These are phyloP conservation scores for sorghum (Sorghum bicolor) DNA, from an alignment of 176 grass and related monocot genomes.

Conservation along the genomic window Sorghum_bicolor_NCBIv3 NC_012871.2:74243501-74244000, in stretches of 20 bases:
- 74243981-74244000: slow-evolving; percentile 8
- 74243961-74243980: slow-evolving; percentile 6
- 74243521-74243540: neutral
- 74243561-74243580: slow-evolving; percentile 19
- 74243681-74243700: slow-evolving; percentile 41
- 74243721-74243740: neutral
- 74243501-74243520: neutral
- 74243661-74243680: neutral
- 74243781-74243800: slow-evolving; percentile 24
- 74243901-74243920: neutral
- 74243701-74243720: neutral
- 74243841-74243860: slow-evolving; percentile 18
- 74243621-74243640: neutral
- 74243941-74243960: neutral
- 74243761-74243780: slow-evolving; percentile 4
- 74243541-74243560: neutral
- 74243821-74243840: neutral
- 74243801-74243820: neutral
- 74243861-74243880: neutral
- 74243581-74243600: neutral
- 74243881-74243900: neutral
- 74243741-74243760: neutral
- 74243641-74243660: slow-evolving; percentile 10
- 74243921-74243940: neutral
- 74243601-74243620: neutral